Evolutionary conservation across 805 yeast genomes (phyloP).

Genomic region (Saccharomyces eubayanus): DNA sequence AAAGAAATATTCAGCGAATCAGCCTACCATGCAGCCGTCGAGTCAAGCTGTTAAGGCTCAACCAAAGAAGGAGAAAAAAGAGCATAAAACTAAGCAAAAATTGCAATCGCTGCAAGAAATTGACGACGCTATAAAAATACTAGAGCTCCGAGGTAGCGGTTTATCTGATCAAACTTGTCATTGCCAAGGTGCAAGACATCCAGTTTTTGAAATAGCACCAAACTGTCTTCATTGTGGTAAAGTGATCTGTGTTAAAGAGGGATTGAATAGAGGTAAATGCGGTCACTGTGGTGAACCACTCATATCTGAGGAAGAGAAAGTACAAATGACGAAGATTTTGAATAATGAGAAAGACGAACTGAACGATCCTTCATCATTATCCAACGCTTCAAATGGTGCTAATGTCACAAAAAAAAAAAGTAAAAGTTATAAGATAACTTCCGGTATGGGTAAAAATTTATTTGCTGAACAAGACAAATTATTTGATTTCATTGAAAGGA

Average conservation of each 20-base stretch:
- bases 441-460: constrained; percentile 56
- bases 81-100: constrained; percentile 29
- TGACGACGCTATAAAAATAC: constrained; percentile 49
- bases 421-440: constrained; percentile 42
- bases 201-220: constrained; percentile 82
- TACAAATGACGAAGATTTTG: constrained; percentile 46
- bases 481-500: constrained; percentile 51
- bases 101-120: constrained; percentile 54
- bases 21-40: background rate
- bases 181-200: constrained; percentile 84
- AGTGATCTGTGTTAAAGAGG: constrained; percentile 84
- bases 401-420: constrained; percentile 28
- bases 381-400: constrained; percentile 9
- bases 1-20: background rate
- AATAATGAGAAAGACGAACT: constrained; percentile 44
- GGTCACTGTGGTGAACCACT: constrained; percentile 68
- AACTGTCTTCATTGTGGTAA: constrained; percentile 93
- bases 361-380: constrained; percentile 18
- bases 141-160: constrained; percentile 34
- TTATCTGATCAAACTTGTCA: constrained; percentile 42
- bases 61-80: constrained; percentile 1
- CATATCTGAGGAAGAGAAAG: constrained; percentile 53
- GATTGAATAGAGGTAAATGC: constrained; percentile 68
- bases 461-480: constrained; percentile 62
- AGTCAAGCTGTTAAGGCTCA: background rate